A percentile compares a stretch with the other conserved stretches of the same genome.
These are phyloP conservation scores for Xylaria palmicola DNA, from an alignment of 495 filamentous ascomycete genomes.

Conservation along the genomic window DNA sequence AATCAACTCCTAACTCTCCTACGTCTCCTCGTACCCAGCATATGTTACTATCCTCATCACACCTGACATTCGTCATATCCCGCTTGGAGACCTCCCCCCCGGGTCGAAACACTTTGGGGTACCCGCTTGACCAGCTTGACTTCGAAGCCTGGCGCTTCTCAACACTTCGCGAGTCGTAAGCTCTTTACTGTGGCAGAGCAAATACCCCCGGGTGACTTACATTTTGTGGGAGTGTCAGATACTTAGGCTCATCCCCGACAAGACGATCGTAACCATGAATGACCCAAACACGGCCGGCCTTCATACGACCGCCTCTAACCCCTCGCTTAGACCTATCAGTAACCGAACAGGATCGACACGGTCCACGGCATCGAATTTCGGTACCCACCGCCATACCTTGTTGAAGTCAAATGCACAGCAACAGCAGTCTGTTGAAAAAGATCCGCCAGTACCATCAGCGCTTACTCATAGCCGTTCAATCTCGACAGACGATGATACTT, in stretches of 20 bases:
- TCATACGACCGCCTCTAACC: conserved; percentile 21
- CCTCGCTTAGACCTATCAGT: conserved; percentile 19
- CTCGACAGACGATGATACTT: not conserved
- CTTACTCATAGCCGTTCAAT: conserved; percentile 14
- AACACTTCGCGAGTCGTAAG: no score
- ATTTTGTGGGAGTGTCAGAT: not conserved
- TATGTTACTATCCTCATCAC: not conserved
- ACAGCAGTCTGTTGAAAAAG: conserved; percentile 17
- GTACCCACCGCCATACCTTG: conserved; percentile 20
- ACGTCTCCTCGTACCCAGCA: not conserved
- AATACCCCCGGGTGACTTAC: no score
- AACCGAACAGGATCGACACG: conserved; percentile 20
- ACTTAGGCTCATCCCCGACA: not conserved
- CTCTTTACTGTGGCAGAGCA: no score
- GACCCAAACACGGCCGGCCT: conserved; percentile 7
- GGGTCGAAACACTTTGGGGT: not conserved
- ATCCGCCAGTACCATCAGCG: conserved; percentile 23
- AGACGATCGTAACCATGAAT: not conserved
- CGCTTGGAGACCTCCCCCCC: not conserved
- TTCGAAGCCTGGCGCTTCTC: no score
- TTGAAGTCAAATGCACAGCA: conserved; percentile 18
- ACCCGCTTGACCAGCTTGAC: no score
- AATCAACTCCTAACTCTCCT: conserved; percentile 5
- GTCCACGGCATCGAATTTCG: conserved; percentile 14
- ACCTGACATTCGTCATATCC: not conserved